Evolutionary conservation across 208 protist genomes (phyloP), one percentile per base, ranked within the genome.

Genomic region (Angomonas ambiguus): DNA sequence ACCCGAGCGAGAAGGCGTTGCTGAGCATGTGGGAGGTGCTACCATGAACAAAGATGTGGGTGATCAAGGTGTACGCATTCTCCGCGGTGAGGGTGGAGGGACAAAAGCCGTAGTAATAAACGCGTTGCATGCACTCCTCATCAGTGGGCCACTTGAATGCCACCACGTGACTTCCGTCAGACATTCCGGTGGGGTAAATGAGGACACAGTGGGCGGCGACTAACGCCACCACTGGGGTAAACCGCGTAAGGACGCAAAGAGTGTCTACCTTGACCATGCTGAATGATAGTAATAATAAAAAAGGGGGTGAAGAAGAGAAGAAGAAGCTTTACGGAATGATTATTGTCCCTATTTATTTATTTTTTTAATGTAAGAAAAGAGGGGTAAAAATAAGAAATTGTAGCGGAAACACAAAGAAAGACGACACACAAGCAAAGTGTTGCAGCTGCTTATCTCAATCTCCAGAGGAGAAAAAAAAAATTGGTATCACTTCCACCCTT

Each of bases 31-130:
- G 85, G 13, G 64, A n/a, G 20, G 79, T 70, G 25, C 67, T 76
- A 25, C 73, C 65, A 65, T 91, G 85, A 3, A 91, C 74, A 60
- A 91, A 91, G 5, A 88, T 48, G 45, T 88, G 81, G 2, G 85
- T 91, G 2, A 85, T 20, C 10, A 88, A 41, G 0, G 74, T 59
- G 6, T 34, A 76, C 1, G 45, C 11, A 0, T 76, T 80, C 4
- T 51, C 62, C n/a, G 67, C 62, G 18, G 57, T 56, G 53, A 84
- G 77, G 3, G 65, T 8, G 4, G 66, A 24, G 3, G 78, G 65
- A 62, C 69, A 76, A 55, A 92, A 88, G 51, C 82, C 82, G 63
- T 85, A 80, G 10, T 69, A 53, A 22, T 75, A 34, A 4, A 79
- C 77, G 38, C 82, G 76, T 27, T 60, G 53, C 6, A 67, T 56